A percentile compares a stretch with the other conserved stretches of the same genome.
Evolutionary conservation across 2,329 filamentous ascomycete genomes (phyloP).

Genomic region (Cercospora brassicicola): DNA sequence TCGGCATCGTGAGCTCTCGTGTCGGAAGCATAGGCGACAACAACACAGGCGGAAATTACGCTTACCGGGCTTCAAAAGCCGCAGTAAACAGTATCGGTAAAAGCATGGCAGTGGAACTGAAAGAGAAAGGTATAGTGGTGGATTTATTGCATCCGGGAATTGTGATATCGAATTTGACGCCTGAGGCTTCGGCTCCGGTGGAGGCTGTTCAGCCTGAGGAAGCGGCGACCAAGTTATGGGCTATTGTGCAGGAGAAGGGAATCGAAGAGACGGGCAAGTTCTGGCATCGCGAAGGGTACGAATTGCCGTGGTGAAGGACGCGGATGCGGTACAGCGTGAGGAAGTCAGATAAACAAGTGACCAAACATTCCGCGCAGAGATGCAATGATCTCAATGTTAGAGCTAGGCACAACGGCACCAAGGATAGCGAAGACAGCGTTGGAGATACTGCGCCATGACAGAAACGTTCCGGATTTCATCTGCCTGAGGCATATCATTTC

Average conservation of each 20-base stretch:
- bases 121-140: slow-evolving; percentile 43
- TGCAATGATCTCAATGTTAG: background rate
- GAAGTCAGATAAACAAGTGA: background rate
- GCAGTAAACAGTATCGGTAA: slow-evolving; percentile 50
- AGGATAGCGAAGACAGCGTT: background rate
- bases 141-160: slow-evolving; percentile 48
- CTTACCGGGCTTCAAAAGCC: slow-evolving; percentile 49
- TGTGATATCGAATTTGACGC: slow-evolving; percentile 43
- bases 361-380: background rate
- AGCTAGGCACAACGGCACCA: background rate
- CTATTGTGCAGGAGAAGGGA: slow-evolving; percentile 43
- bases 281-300: slow-evolving; percentile 48
- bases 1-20: slow-evolving; percentile 47
- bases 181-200: slow-evolving; percentile 26
- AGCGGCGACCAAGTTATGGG: slow-evolving; percentile 49
- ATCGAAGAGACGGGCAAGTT: slow-evolving; percentile 47
- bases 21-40: slow-evolving; percentile 50
- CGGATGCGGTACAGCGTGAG: background rate
- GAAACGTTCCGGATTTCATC: background rate
- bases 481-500: background rate
- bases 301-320: slow-evolving; percentile 45
- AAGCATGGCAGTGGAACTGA: slow-evolving; percentile 46
- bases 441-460: background rate
- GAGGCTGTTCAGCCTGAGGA: slow-evolving; percentile 49
- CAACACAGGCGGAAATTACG: slow-evolving; percentile 45